Evolutionary conservation across 1,284 basidiomycete species (phyloP).

Genomic region (Ceratobasidium sp.): DNA sequence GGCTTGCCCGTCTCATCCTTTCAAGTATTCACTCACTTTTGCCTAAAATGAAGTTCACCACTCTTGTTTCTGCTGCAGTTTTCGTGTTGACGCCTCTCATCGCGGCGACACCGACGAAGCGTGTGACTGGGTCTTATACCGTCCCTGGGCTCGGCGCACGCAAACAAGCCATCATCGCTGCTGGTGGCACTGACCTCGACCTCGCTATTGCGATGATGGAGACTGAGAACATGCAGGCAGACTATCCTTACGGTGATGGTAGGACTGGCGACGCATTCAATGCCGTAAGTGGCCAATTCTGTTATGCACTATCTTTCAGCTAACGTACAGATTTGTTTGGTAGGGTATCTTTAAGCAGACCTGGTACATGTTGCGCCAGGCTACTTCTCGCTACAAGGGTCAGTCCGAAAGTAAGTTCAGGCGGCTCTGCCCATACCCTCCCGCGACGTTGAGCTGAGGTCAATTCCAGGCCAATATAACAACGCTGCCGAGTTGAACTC

Average conservation of each 20-base stretch:
- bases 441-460: neutral
- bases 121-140: neutral
- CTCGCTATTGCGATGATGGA: constrained; percentile 9
- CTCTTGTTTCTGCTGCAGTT: neutral
- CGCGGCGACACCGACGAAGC: neutral
- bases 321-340: too few species aligned
- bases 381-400: neutral
- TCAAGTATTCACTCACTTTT: neutral
- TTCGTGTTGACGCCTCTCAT: neutral
- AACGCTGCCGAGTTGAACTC: constrained; percentile 13
- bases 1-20: neutral
- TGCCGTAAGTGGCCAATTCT: neutral
- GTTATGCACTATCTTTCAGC: neutral
- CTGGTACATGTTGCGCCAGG: constrained; percentile 9
- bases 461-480: neutral
- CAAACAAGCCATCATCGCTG: neutral
- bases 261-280: neutral
- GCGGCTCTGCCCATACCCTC: neutral
- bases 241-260: neutral
- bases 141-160: neutral
- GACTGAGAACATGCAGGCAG: constrained; percentile 1
- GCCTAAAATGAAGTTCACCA: neutral
- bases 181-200: neutral
- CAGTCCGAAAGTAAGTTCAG: neutral
- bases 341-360: constrained; percentile 7